These are phyloP conservation scores for Colletotrichum paranaense DNA, from an alignment of 2,329 filamentous ascomycete species.

Conservation along the genomic window DNA sequence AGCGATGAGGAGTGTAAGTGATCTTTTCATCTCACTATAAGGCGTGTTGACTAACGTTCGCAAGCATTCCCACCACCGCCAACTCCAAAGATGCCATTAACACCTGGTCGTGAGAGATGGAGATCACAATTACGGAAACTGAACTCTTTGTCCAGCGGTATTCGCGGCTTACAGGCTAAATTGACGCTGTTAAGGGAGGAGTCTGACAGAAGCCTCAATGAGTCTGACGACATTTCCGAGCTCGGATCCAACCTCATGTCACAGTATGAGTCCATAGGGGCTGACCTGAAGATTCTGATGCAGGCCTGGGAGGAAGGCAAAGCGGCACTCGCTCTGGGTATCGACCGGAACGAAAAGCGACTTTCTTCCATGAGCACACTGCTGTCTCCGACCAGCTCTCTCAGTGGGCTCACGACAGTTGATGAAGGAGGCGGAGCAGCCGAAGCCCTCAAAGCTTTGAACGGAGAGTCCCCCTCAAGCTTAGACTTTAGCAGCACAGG, in stretches of 20 bases:
- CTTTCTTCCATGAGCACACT: conserved; percentile 71
- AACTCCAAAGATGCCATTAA: conserved; percentile 69
- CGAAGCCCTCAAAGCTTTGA: conserved; percentile 73
- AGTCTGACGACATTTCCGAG: conserved; percentile 77
- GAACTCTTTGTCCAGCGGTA: conserved; percentile 87
- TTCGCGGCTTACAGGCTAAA: conserved; percentile 92
- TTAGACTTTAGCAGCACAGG: conserved; percentile 66
- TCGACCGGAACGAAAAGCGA: conserved; percentile 82
- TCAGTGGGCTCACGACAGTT: conserved; percentile 75
- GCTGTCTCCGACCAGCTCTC: conserved; percentile 69
- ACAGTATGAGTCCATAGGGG: conserved; percentile 95
- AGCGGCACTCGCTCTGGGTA: conserved; percentile 81
- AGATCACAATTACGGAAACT: conserved; percentile 90
- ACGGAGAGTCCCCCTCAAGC: conserved; percentile 70
- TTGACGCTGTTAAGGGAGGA: conserved; percentile 92
- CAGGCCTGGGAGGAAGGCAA: conserved; percentile 90
- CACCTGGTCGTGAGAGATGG: conserved; percentile 84
- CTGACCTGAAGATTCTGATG: conserved; percentile 83
- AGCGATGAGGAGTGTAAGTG: conserved; percentile 82
- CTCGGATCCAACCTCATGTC: conserved; percentile 82
- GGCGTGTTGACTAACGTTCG: conserved; percentile 26
- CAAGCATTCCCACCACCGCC: conserved; percentile 64
- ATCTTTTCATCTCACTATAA: no score
- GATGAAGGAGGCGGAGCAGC: conserved; percentile 58
- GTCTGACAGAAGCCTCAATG: conserved; percentile 82